Evolutionary conservation across 768 basidiomycete species (phyloP).

Genomic region (Psilocybe azurescens): DNA sequence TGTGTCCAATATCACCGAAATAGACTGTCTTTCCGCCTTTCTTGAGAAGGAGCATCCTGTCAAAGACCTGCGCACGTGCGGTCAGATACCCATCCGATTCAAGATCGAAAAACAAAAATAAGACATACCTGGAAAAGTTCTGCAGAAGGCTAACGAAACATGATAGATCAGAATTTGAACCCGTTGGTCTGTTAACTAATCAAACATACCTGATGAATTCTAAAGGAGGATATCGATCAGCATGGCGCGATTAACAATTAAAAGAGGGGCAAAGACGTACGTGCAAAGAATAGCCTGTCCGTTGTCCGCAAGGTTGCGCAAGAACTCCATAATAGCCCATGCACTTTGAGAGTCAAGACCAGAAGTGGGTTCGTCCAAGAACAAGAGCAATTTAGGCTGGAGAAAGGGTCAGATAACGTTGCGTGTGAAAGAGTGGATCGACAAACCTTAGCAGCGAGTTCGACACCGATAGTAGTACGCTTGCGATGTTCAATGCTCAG

Average conservation of each 20-base stretch:
- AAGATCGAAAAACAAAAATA: not conserved
- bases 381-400: constrained; percentile 79
- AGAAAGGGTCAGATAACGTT: constrained; percentile 18
- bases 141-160: constrained; percentile 62
- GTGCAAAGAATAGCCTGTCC: constrained; percentile 92
- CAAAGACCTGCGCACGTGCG: constrained; percentile 51
- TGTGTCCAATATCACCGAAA: constrained; percentile 72
- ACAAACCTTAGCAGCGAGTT: constrained; percentile 79
- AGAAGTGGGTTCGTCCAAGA: constrained; percentile 89
- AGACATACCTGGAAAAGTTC: constrained; percentile 66
- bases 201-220: constrained; percentile 44
- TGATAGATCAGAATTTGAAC: not conserved
- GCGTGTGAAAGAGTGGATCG: not conserved
- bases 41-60: constrained; percentile 75
- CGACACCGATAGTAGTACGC: constrained; percentile 85
- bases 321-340: constrained; percentile 79
- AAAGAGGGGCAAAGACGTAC: constrained; percentile 35
- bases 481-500: constrained; percentile 75
- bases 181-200: no score
- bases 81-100: not conserved
- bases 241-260: not conserved
- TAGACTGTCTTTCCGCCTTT: constrained; percentile 81
- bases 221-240: constrained; percentile 14
- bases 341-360: constrained; percentile 90
- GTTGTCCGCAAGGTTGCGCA: constrained; percentile 73